A percentile compares a stretch with the other conserved stretches of the same genome.
Evolutionary conservation across 2,329 filamentous ascomycete genomes (phyloP).

Genomic region (Xylaria hypoxylon): DNA sequence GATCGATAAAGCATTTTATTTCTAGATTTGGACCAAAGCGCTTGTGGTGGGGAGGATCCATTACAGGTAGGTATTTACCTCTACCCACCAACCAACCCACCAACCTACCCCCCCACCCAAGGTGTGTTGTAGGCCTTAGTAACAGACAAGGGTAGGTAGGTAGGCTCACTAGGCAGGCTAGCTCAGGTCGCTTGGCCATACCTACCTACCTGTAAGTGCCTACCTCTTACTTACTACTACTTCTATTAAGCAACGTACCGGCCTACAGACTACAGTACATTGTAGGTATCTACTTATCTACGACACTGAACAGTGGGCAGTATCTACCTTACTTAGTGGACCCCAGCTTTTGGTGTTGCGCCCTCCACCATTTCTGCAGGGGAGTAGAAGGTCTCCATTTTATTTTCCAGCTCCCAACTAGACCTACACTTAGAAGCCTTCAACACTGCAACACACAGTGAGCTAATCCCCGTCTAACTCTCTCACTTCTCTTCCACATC

Average conservation of each 20-base stretch:
- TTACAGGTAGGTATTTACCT: background rate
- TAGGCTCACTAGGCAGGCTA: too few species aligned
- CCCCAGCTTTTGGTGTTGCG: conserved; percentile 27
- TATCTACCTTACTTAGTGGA: background rate
- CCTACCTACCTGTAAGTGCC: too few species aligned
- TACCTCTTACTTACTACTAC: too few species aligned
- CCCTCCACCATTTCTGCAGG: conserved; percentile 22
- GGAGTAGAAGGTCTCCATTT: conserved; percentile 36
- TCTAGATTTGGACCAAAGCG: conserved; percentile 34
- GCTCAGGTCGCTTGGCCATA: too few species aligned
- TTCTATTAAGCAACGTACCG: too few species aligned
- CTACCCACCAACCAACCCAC: background rate
- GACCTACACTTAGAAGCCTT: conserved; percentile 19
- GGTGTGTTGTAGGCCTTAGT: too few species aligned
- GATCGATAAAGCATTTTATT: conserved; percentile 23
- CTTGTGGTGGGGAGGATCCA: conserved; percentile 22
- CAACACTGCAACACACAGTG: conserved; percentile 20
- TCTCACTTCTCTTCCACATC: background rate
- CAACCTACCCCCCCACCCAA: too few species aligned
- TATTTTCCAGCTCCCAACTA: conserved; percentile 41
- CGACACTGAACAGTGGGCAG: background rate
- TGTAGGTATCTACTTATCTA: too few species aligned
- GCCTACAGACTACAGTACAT: too few species aligned
- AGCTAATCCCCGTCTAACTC: conserved; percentile 3
- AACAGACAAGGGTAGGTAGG: too few species aligned